Base-by-base conservation (phyloP, 2,329 filamentous ascomycete genomes). In the Cordyceps cicadae region DNA sequence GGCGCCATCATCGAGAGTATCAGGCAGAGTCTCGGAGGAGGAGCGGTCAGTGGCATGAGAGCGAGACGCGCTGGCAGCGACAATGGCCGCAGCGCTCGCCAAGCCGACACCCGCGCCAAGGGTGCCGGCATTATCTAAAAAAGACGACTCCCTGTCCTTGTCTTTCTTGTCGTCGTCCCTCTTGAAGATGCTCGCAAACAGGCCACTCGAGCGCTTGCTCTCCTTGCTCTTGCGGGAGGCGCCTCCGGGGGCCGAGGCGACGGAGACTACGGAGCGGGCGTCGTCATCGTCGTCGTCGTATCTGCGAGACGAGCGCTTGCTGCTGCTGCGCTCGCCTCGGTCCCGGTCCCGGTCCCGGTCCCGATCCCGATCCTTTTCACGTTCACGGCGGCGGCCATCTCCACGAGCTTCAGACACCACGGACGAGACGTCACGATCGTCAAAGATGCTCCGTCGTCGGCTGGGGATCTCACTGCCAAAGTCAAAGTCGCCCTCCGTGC, bases 121-220 rank as follows among this genome's bases (percentile, higher is more conserved):
- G 80, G 80, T 87, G 81, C 77, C 84, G 84, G 85, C 82, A 79
- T 82, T 84, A 87, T 75, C 85, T 87, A 87, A 86, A 86, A 87
- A 87, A 87, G 83, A 83, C 75, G 83, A 83, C 75, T 80, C 73
- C 72, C 76, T 75, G 64, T 70, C 68, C 32, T 60, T 75, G 64
- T 70, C 68, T 29, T 60, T 59, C 43, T 65, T 70, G 57, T 72
- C 71, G 53, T 76, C 75, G 61, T 75, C 73, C 54, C 74, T 74
- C 65, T 62, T 70, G 70, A 79, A 76, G 63, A 81, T 75, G 66
- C 75, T 75, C 59, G 82, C 81, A 64, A 84, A 76, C 26, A 79
- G 71, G 43, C 77, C 74, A 54, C 71, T 74, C 24, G 73, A 72
- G 56, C 72, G 68, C 65, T 76, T 81, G 56, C 52, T 48, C 4